phyloP scores from a whole-genome alignment of 441 rosid genomes.

The Jatropha multifida region DNA sequence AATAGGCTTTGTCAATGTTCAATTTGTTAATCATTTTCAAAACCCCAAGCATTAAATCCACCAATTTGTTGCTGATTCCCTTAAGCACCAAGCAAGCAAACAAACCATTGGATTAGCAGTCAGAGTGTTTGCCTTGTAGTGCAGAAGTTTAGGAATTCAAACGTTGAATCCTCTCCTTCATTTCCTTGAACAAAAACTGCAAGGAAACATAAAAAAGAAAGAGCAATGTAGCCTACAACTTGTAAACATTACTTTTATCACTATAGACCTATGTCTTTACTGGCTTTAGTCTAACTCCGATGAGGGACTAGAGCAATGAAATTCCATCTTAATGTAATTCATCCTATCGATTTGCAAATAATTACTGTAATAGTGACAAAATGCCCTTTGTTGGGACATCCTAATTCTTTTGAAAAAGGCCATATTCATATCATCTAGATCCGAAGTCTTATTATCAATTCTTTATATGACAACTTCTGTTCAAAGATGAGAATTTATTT shows the following conservation, averaged over 20 bases:
- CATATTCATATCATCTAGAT: neutral
- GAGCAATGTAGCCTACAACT: neutral
- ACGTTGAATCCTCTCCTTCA: neutral
- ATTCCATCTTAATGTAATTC: neutral
- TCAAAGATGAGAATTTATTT: neutral
- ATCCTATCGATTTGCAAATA: neutral
- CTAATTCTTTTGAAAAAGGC: neutral
- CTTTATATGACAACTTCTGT: neutral
- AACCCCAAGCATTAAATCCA: neutral
- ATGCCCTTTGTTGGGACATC: neutral
- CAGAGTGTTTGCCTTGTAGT: neutral
- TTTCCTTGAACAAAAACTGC: neutral
- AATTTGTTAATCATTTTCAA: neutral
- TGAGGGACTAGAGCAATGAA: neutral
- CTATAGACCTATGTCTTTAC: neutral
- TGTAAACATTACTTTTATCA: neutral
- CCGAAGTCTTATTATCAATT: neutral
- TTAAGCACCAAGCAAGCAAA: neutral
- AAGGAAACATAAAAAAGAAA: neutral
- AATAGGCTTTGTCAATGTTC: neutral
- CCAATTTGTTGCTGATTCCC: neutral
- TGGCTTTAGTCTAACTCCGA: neutral
- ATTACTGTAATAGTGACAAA: neutral
- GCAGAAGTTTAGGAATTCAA: neutral
- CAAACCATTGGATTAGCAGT: neutral